Evolutionary conservation across 768 basidiomycete genomes (phyloP).

Genomic region (Lanmaoa rubissima): DNA sequence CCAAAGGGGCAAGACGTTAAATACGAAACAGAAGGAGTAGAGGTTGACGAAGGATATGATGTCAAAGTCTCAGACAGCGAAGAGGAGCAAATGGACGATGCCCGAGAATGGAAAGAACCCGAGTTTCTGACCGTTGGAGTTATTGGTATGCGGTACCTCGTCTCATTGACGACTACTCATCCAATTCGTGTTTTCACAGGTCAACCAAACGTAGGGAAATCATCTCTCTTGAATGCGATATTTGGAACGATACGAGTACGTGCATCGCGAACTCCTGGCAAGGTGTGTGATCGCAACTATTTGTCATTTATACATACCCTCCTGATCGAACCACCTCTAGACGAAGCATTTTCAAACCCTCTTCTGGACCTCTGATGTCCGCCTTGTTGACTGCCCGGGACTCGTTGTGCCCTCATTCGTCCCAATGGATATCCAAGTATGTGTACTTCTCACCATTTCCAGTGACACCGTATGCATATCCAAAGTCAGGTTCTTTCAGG

Average conservation of each 20-base stretch:
- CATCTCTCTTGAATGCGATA: slow-evolving; percentile 86
- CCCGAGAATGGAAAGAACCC: slow-evolving; percentile 38
- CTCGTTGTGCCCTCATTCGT: slow-evolving; percentile 85
- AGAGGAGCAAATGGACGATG: slow-evolving; percentile 15
- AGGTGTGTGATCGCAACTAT: slow-evolving; percentile 42
- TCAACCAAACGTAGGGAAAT: slow-evolving; percentile 96
- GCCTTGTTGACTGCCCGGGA: slow-evolving; percentile 94
- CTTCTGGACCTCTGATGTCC: slow-evolving; percentile 82
- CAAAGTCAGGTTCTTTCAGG: slow-evolving; percentile 58
- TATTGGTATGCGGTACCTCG: slow-evolving; percentile 48
- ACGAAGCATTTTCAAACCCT: slow-evolving; percentile 96
- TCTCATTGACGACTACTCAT: not conserved
- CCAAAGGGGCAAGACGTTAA: slow-evolving; percentile 25
- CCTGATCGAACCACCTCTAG: slow-evolving; percentile 34
- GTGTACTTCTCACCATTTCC: not conserved
- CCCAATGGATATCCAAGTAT: slow-evolving; percentile 80
- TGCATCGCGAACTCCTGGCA: slow-evolving; percentile 85
- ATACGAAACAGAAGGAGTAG: slow-evolving; percentile 10
- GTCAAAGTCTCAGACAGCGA: slow-evolving; percentile 12
- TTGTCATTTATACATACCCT: not conserved
- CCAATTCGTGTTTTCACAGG: slow-evolving; percentile 40
- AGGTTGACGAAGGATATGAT: slow-evolving; percentile 23
- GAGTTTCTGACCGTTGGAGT: slow-evolving; percentile 77
- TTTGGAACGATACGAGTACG: slow-evolving; percentile 77
- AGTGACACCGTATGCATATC: not conserved